Percentiles rank a stretch among this genome's conserved stretches.
Evolutionary conservation across 805 yeast species (phyloP).

Genomic region (Saturnispora silvae): DNA sequence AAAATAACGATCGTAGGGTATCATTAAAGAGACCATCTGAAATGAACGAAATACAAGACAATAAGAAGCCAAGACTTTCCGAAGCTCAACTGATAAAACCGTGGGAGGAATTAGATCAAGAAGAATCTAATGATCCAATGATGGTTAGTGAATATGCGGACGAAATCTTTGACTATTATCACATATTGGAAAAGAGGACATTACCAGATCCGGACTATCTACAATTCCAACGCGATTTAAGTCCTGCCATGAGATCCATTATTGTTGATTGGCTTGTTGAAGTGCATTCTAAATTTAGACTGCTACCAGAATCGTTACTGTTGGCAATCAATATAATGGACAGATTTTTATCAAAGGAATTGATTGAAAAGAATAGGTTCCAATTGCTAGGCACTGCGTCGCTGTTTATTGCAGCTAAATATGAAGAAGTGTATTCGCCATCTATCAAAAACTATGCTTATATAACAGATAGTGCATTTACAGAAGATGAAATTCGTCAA

Average conservation of each 20-base stretch:
- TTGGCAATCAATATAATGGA: conserved; percentile 82
- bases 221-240: conserved; percentile 50
- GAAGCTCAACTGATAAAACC: conserved; percentile 25
- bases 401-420: conserved; percentile 82
- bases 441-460: conserved; percentile 77
- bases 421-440: conserved; percentile 86
- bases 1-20: conserved; percentile 21
- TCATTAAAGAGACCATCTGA: conserved; percentile 45
- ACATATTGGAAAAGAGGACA: conserved; percentile 60
- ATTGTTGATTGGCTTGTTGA: conserved; percentile 92
- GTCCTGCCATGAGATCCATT: conserved; percentile 77
- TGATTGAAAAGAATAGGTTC: conserved; percentile 65
- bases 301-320: conserved; percentile 77
- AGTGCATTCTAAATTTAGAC: conserved; percentile 73
- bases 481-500: conserved; percentile 68
- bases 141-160: conserved; percentile 91
- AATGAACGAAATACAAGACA: conserved; percentile 28
- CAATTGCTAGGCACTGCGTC: conserved; percentile 83
- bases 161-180: conserved; percentile 75
- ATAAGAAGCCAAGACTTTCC: not conserved
- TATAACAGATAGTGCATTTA: conserved; percentile 77
- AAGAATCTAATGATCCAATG: conserved; percentile 59
- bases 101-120: conserved; percentile 69
- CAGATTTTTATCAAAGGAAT: conserved; percentile 66
- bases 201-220: conserved; percentile 66